Conservation (phyloP, 1,284 basidiomycete species). For the Mrakiaceae sp. region DNA sequence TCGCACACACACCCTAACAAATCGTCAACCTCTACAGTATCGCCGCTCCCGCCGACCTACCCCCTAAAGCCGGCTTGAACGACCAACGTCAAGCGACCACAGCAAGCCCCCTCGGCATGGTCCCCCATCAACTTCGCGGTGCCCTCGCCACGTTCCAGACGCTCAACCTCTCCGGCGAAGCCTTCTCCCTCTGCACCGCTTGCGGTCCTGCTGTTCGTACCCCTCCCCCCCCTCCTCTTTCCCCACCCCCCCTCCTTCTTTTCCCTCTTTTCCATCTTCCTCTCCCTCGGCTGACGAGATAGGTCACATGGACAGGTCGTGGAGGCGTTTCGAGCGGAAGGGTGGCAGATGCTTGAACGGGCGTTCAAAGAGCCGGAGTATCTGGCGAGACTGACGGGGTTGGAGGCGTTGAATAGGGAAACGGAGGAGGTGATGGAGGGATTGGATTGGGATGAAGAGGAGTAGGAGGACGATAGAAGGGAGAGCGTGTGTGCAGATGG, state of each 20-base stretch:
- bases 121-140: conserved; percentile 90
- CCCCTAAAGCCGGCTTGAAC: background rate
- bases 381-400: conserved; percentile 69
- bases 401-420: conserved; percentile 72
- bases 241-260: background rate
- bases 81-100: conserved; percentile 23
- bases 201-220: conserved; percentile 62
- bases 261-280: background rate
- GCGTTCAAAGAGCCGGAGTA: conserved; percentile 79
- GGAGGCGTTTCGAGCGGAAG: conserved; percentile 57
- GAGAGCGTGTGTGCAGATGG: background rate
- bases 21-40: conserved; percentile 38
- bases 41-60: conserved; percentile 48
- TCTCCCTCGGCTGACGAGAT: background rate
- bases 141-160: conserved; percentile 77
- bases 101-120: conserved; percentile 54
- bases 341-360: conserved; percentile 64
- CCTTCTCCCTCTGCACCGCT: conserved; percentile 80
- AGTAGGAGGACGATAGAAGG: background rate
- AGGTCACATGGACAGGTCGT: conserved; percentile 46
- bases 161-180: conserved; percentile 69
- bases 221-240: background rate
- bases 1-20: background rate
- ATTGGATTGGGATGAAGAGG: conserved; percentile 16
- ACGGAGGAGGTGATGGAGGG: conserved; percentile 32